Base-by-base conservation (phyloP, 176 grass and related monocot species). In the Lolium rigidum region DNA sequence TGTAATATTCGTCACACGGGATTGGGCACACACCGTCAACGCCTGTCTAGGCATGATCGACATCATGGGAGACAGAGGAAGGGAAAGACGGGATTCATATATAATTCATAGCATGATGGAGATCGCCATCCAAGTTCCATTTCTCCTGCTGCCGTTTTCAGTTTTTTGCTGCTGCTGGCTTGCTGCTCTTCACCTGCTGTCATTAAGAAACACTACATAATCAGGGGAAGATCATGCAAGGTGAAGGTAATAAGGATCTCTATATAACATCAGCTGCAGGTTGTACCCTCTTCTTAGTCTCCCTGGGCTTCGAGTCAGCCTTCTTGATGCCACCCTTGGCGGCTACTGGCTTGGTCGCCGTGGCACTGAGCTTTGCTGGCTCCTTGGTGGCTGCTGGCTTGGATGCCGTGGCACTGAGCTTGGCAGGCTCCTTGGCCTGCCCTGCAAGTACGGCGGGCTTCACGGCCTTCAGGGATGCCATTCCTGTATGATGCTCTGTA, bases 221-320 rank as follows among this genome's bases (percentile, higher is more conserved):
- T 77, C 76, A 81, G 3, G 16, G 67, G 17, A 75, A 44, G 20
- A 60, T 4, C 66, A 48, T 85, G 47, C 57, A 67, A 67, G 78
- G 26, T 78, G 28, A 86, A 46, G 22, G 8, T 3, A 39, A 20
- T 25, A 87, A 64, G 57, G 50, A 44, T 66, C n/a, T 56, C 46
- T 17, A 14, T 10, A 76, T 41, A 14, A 44, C 56, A 46, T 37
- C 22, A 61, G 18, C 61, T 46, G 61, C 64, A 56, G 15, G 58
- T 38, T 50, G 25, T 92, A 93, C 93, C 95, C 90, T 95, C 89
- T 95, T 98, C 78, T 93, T 98, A 20, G 89, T 74, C 56, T 93
- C 95, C 24, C 87, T 65, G 46, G 95, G 91, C 77, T 95, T 98
- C 54, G 90, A 83, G 82, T 93, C 91, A 13, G 86, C 87, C 85